Conservation (phyloP, 2,329 filamentous ascomycete species). For the Hysterium pulicare region DNA sequence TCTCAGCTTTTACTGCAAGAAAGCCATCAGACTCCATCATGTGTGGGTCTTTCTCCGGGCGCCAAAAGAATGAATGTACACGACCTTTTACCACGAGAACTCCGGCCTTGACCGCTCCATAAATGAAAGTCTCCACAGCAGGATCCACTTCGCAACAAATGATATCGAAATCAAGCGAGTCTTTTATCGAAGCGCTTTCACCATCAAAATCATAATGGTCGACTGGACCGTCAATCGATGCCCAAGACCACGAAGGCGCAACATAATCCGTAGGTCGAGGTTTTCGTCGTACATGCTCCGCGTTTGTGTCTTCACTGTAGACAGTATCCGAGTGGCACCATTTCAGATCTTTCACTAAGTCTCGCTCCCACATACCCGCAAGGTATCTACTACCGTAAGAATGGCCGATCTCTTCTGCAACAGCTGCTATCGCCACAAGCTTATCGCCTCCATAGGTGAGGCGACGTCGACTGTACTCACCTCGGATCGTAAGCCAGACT, state of each 20-base stretch:
- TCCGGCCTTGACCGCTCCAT: slow-evolving; percentile 6
- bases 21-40: slow-evolving; percentile 2
- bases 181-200: slow-evolving; percentile 3
- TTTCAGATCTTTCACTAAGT: slow-evolving; percentile 7
- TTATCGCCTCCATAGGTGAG: slow-evolving; percentile 9
- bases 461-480: slow-evolving; percentile 8
- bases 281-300: neutral
- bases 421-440: slow-evolving; percentile 8
- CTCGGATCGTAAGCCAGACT: slow-evolving; percentile 7
- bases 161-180: slow-evolving; percentile 6
- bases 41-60: slow-evolving; percentile 1
- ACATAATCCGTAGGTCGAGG: slow-evolving; percentile 3
- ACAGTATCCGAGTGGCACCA: slow-evolving; percentile 4
- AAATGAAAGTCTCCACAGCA: slow-evolving; percentile 4
- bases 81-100: slow-evolving; percentile 5
- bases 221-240: slow-evolving; percentile 4
- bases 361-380: slow-evolving; percentile 10
- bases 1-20: neutral
- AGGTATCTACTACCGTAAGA: slow-evolving; percentile 4
- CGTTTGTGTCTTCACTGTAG: neutral
- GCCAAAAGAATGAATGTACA: slow-evolving; percentile 1
- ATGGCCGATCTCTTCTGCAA: slow-evolving; percentile 8
- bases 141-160: slow-evolving; percentile 6
- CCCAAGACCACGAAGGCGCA: slow-evolving; percentile 11
- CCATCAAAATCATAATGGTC: slow-evolving; percentile 4